These are phyloP conservation scores for Penicillium hesseltinei DNA, from an alignment of 2,329 filamentous ascomycete species.

Conservation along the genomic window DNA sequence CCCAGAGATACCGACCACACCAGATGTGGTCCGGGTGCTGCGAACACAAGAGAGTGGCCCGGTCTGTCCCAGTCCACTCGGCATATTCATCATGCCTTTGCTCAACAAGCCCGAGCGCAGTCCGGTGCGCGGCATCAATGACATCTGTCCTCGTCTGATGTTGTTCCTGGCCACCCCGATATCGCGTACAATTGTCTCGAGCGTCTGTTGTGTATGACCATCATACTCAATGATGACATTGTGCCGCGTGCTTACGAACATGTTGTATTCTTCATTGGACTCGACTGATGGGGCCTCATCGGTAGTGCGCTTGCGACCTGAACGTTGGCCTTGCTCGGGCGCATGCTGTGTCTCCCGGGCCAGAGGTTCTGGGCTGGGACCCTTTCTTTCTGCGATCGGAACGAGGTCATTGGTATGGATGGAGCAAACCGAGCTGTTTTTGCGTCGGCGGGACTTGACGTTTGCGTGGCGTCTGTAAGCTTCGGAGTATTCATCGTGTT, in stretches of 20 bases:
- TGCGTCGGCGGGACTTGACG: conserved; percentile 35
- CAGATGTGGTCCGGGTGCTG: conserved; percentile 25
- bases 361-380: conserved; percentile 12
- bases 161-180: conserved; percentile 78
- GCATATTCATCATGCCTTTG: conserved; percentile 7
- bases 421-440: conserved; percentile 45
- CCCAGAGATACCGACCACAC: conserved; percentile 19
- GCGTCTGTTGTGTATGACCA: conserved; percentile 76
- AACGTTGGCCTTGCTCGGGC: conserved; percentile 10
- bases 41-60: conserved; percentile 22
- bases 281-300: conserved; percentile 35
- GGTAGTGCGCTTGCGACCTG: conserved; percentile 36
- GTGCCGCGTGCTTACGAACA: conserved; percentile 66
- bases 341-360: conserved; percentile 5
- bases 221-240: conserved; percentile 93
- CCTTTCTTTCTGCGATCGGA: conserved; percentile 19
- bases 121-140: conserved; percentile 30
- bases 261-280: conserved; percentile 30
- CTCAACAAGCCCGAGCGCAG: conserved; percentile 21
- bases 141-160: conserved; percentile 78
- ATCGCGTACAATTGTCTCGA: conserved; percentile 78
- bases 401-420: conserved; percentile 34
- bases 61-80: background rate
- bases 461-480: conserved; percentile 40
- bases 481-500: conserved; percentile 44